Percentiles rank a stretch among this genome's conserved stretches.
These are phyloP conservation scores for Anthostomella pinea DNA, from an alignment of 2,329 filamentous ascomycete genomes.

Conservation along the genomic window DNA sequence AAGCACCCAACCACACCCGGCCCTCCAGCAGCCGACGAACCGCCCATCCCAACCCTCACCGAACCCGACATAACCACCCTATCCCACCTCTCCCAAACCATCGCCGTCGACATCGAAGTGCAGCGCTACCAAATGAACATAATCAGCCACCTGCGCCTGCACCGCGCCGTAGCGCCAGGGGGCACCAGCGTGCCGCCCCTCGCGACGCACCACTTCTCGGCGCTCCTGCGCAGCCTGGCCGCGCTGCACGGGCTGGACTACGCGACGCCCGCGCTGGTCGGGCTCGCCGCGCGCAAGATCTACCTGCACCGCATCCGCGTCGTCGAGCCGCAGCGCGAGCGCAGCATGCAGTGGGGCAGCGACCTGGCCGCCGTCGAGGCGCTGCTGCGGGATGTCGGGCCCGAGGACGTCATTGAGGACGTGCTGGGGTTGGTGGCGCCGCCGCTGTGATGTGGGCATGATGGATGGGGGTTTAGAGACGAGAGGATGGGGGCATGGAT, in stretches of 20 bases:
- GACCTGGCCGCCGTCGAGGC: conserved; percentile 65
- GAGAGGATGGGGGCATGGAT: too few species aligned
- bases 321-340: conserved; percentile 65
- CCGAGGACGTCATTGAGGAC: conserved; percentile 64
- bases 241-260: conserved; percentile 78
- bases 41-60: conserved; percentile 19
- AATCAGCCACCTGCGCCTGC: conserved; percentile 79
- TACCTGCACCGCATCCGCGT: conserved; percentile 82
- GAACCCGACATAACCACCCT: conserved; percentile 57
- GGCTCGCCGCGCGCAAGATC: conserved; percentile 78
- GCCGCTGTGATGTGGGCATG: conserved; percentile 40
- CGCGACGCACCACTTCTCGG: conserved; percentile 74
- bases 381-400: conserved; percentile 59
- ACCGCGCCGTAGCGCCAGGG: conserved; percentile 71
- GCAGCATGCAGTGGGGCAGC: conserved; percentile 93
- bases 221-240: conserved; percentile 69
- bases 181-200: conserved; percentile 75
- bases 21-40: background rate
- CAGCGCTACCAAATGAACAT: conserved; percentile 85
- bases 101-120: conserved; percentile 72
- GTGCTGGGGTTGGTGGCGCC: conserved; percentile 56
- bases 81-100: conserved; percentile 53
- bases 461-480: background rate
- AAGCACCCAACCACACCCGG: conserved; percentile 1
- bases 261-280: conserved; percentile 79